Evolutionary conservation across 1,284 basidiomycete genomes (phyloP).

Genomic region (Fomitopsis schrenkii): DNA sequence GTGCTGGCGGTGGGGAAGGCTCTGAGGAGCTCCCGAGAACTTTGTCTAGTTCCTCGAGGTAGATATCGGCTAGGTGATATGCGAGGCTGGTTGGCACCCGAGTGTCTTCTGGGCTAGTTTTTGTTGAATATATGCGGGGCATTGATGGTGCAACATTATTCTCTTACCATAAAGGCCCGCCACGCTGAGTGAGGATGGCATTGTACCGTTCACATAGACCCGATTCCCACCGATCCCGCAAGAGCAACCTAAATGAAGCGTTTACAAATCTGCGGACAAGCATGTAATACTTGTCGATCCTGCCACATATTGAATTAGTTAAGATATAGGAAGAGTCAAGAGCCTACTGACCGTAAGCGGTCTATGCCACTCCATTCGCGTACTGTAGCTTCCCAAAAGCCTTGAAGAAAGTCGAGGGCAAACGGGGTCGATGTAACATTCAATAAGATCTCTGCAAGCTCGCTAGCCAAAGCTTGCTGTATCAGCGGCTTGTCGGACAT

Average conservation of each 20-base stretch:
- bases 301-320: slow-evolving; percentile 26
- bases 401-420: slow-evolving; percentile 75
- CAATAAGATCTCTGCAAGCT: slow-evolving; percentile 80
- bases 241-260: slow-evolving; percentile 79
- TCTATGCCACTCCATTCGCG: slow-evolving; percentile 94
- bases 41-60: slow-evolving; percentile 88
- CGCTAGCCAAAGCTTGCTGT: slow-evolving; percentile 87
- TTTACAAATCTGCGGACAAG: slow-evolving; percentile 88
- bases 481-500: slow-evolving; percentile 99
- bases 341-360: slow-evolving; percentile 64
- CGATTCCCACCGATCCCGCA: slow-evolving; percentile 66
- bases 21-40: slow-evolving; percentile 34
- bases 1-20: slow-evolving; percentile 32
- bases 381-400: slow-evolving; percentile 89
- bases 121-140: not conserved
- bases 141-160: no score
- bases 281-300: slow-evolving; percentile 97
- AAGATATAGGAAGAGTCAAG: not conserved
- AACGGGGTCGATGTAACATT: slow-evolving; percentile 56
- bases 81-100: slow-evolving; percentile 77
- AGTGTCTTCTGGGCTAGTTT: slow-evolving; percentile 60
- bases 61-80: slow-evolving; percentile 89
- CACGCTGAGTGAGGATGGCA: slow-evolving; percentile 54
- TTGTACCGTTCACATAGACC: slow-evolving; percentile 58
- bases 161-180: slow-evolving; percentile 77